Base-by-base conservation (phyloP, 2,329 filamentous ascomycete genomes). In the Cryphonectria naterciae region DNA sequence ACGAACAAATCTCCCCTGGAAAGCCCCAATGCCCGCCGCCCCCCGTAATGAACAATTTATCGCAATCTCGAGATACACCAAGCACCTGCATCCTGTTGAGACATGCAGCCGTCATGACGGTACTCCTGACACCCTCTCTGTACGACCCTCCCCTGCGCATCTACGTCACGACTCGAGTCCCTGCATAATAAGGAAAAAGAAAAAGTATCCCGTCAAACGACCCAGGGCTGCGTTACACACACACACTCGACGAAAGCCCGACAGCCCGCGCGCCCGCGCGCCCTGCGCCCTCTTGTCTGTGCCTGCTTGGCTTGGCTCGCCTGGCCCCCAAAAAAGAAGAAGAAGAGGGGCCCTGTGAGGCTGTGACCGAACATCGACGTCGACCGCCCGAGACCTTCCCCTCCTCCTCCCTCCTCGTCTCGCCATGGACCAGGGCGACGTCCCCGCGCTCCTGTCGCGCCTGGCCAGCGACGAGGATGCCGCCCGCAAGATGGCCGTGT, bases 401-500 rank as follows among this genome's bases (percentile, higher is more conserved):
- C 32, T 15, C 56, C 49, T 54, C 28, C 46, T 35, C n/a, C 61
- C 70, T n/a, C 46, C 54, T 60, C 10, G 37, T 39, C 60, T 63
- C 72, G 77, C 74, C 73, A 89, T 91, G 89, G 89, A 91, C 77
- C 89, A 91, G 82, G 88, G 87, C 76, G 89, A 91, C 76, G 89
- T 91, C 75, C 89, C 89, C 65, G 86, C 87, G 79, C 85, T 91
- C 75, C 84, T 91, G 76, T 84, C 87, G 82, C 88, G 89, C 75
- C 84, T 91, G 73, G 84, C 87, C 56, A 91, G 89, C 82, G 88
- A 91, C 76, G 89, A 97, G 82, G 96, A 99, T 85, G 95, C 93
- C 70, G 91, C 93, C 76, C 93, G 95, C 78, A 99, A 99, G 82
- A 98, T 98, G 93, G 96, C 96, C 72, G 96, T 97, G 73, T 99